phyloP scores from a whole-genome alignment of 2,329 filamentous ascomycete genomes.

The Calycina herbarum region DNA sequence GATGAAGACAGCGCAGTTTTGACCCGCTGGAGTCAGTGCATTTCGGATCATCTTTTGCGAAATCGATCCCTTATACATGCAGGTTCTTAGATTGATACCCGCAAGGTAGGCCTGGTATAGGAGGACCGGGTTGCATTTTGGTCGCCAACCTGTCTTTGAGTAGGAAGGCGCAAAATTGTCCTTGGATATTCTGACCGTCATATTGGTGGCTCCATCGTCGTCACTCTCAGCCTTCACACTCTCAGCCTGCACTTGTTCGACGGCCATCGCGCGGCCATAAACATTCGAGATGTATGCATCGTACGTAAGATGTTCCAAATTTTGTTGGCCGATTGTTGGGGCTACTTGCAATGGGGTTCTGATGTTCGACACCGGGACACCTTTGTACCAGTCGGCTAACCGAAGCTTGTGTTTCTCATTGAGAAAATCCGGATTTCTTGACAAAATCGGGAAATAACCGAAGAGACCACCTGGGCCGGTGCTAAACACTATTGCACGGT shows the following conservation, averaged over 20 bases:
- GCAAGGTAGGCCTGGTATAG: neutral
- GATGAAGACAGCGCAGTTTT: slow-evolving; percentile 7
- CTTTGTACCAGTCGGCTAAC: neutral
- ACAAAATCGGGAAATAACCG: neutral
- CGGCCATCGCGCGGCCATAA: neutral
- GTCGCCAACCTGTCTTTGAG: neutral
- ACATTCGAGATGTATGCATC: neutral
- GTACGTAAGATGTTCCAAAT: neutral
- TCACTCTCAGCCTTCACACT: too few species aligned
- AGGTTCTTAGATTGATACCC: neutral
- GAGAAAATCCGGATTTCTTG: neutral
- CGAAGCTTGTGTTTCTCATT: neutral
- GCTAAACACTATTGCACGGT: neutral
- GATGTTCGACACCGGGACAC: neutral
- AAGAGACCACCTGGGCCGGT: neutral
- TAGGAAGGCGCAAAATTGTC: neutral
- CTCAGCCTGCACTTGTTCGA: too few species aligned
- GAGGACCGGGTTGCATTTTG: neutral
- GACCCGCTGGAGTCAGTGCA: neutral
- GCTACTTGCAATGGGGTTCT: neutral
- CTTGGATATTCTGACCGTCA: neutral
- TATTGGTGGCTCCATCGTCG: too few species aligned
- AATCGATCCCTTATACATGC: slow-evolving; percentile 2
- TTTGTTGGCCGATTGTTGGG: neutral
- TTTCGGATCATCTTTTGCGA: neutral